Percentiles rank a stretch among this genome's conserved stretches.
Evolutionary conservation across 2,329 filamentous ascomycete species (phyloP).

Genomic region (Orbilia ellipsospora): DNA sequence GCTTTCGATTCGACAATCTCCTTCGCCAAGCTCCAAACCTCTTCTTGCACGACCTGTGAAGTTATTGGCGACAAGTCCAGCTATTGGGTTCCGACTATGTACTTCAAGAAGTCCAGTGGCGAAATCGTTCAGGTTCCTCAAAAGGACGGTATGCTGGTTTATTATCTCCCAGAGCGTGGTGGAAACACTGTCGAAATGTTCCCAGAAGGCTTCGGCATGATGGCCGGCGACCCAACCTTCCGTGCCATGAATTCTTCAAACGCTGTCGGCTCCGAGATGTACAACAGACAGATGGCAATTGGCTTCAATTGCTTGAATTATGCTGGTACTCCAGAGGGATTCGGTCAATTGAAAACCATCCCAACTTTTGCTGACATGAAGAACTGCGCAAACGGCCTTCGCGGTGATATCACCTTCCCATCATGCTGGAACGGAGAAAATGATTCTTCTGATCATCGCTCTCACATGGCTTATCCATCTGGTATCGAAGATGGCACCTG

Average conservation of each 20-base stretch:
- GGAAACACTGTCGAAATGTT: constrained; percentile 76
- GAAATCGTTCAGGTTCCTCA: constrained; percentile 76
- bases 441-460: constrained; percentile 68
- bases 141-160: constrained; percentile 86
- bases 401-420: constrained; percentile 87
- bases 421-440: constrained; percentile 85
- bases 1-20: constrained; percentile 73
- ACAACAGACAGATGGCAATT: constrained; percentile 80
- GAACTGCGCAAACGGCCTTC: constrained; percentile 83
- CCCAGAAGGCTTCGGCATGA: constrained; percentile 81
- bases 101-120: constrained; percentile 78
- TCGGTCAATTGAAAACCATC: constrained; percentile 82
- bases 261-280: constrained; percentile 73
- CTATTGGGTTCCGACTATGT: constrained; percentile 84
- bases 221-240: constrained; percentile 76
- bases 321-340: constrained; percentile 71
- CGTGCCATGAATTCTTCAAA: constrained; percentile 76
- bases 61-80: constrained; percentile 85
- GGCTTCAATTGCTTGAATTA: constrained; percentile 98
- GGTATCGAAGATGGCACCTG: constrained; percentile 81
- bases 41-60: constrained; percentile 81
- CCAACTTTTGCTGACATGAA: constrained; percentile 81
- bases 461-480: constrained; percentile 81
- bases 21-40: constrained; percentile 70
- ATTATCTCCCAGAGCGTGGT: constrained; percentile 67